Conservation (phyloP, 2,329 filamentous ascomycete species). For the Ceratocystis diversiconidia region DNA sequence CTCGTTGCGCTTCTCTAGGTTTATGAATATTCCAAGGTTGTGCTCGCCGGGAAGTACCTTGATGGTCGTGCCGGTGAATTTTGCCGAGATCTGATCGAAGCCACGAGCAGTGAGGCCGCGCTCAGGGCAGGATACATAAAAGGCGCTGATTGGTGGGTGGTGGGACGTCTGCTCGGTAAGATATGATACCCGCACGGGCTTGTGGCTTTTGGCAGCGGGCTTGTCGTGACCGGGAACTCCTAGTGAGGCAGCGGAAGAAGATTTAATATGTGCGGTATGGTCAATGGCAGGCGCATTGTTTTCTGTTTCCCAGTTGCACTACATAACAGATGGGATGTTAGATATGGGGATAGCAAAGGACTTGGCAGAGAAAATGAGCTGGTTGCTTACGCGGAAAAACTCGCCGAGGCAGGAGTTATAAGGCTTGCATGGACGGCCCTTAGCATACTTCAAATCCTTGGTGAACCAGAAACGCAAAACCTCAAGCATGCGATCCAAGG, state of each 20-base stretch:
- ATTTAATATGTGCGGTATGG: slow-evolving; percentile 33
- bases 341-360: neutral
- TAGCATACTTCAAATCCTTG: slow-evolving; percentile 97
- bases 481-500: slow-evolving; percentile 85
- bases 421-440: slow-evolving; percentile 95
- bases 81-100: slow-evolving; percentile 92
- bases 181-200: slow-evolving; percentile 69
- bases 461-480: slow-evolving; percentile 97
- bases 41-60: slow-evolving; percentile 83
- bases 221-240: slow-evolving; percentile 37
- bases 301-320: slow-evolving; percentile 93
- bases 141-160: slow-evolving; percentile 92
- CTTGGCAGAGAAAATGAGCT: neutral
- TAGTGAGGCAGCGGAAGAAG: slow-evolving; percentile 35
- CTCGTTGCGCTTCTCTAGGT: slow-evolving; percentile 66
- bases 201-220: slow-evolving; percentile 31
- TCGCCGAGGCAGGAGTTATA: slow-evolving; percentile 96
- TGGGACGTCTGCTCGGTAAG: slow-evolving; percentile 96
- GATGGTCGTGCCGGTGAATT: slow-evolving; percentile 91
- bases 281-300: slow-evolving; percentile 56
- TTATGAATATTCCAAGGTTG: slow-evolving; percentile 93
- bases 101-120: slow-evolving; percentile 77
- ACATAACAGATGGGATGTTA: slow-evolving; percentile 3
- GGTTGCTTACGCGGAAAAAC: slow-evolving; percentile 68
- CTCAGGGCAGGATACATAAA: slow-evolving; percentile 82